These are phyloP conservation scores for Diplodia sapinea DNA, from an alignment of 2,329 filamentous ascomycete species.

Conservation along the genomic window DNA sequence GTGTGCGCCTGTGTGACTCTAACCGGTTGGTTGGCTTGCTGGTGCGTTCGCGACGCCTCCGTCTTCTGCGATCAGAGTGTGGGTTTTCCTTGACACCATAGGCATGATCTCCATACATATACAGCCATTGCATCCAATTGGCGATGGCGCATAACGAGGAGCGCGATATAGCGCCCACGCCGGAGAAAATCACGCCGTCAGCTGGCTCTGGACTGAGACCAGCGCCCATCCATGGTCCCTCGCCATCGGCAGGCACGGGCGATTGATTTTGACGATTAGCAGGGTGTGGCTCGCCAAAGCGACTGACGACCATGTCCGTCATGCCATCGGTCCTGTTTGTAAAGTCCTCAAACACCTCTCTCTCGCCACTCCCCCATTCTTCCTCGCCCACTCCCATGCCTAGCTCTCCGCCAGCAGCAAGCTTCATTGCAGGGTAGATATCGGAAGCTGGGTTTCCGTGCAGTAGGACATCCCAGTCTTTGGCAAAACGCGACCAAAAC, in stretches of 20 bases:
- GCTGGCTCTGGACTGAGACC: constrained; percentile 70
- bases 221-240: constrained; percentile 73
- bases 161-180: constrained; percentile 73
- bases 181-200: constrained; percentile 87
- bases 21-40: constrained; percentile 32
- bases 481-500: constrained; percentile 77
- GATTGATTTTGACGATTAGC: constrained; percentile 34
- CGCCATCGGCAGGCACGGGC: constrained; percentile 28
- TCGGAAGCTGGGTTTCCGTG: constrained; percentile 85
- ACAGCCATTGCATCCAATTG: constrained; percentile 88
- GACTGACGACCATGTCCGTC: constrained; percentile 84
- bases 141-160: constrained; percentile 74
- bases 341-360: constrained; percentile 91
- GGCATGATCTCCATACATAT: constrained; percentile 79
- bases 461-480: constrained; percentile 83
- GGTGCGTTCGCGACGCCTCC: constrained; percentile 49
- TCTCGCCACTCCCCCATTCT: constrained; percentile 89
- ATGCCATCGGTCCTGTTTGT: constrained; percentile 79
- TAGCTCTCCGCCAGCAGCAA: constrained; percentile 88
- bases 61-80: constrained; percentile 64
- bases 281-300: constrained; percentile 70
- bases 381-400: constrained; percentile 95
- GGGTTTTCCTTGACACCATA: constrained; percentile 86
- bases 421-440: constrained; percentile 81
- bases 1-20: constrained; percentile 7